Evolutionary conservation across 2,329 filamentous ascomycete species (phyloP).

Genomic region (Colletotrichum lentis): DNA sequence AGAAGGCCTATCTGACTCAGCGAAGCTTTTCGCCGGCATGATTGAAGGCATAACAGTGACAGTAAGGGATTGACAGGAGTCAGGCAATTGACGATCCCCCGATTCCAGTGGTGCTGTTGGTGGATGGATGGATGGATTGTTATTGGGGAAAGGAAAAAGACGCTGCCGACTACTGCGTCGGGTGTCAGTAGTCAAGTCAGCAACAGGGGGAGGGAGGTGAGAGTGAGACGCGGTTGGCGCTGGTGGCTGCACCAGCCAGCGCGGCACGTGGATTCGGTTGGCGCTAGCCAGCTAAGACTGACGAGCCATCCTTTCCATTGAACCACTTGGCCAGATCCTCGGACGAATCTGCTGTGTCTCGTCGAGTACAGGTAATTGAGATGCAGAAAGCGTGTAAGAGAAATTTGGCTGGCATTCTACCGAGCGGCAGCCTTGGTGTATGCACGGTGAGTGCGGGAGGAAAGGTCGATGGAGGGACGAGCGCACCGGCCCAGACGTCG

Average conservation of each 20-base stretch:
- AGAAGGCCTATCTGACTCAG: constrained; percentile 25
- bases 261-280: constrained; percentile 9
- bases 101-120: neutral
- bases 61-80: neutral
- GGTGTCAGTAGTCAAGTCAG: neutral
- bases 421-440: constrained; percentile 7
- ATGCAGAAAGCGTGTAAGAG: neutral
- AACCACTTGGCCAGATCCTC: constrained; percentile 13
- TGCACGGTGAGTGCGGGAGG: constrained; percentile 11
- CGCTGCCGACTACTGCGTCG: neutral
- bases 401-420: constrained; percentile 4
- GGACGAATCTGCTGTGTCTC: constrained; percentile 5
- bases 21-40: constrained; percentile 33
- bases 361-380: constrained; percentile 24
- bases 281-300: constrained; percentile 16
- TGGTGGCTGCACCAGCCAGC: neutral
- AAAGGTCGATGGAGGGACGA: neutral
- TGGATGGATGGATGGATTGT: neutral
- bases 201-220: neutral
- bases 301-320: neutral
- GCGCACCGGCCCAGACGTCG: neutral
- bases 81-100: neutral
- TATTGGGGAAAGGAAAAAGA: too few species aligned
- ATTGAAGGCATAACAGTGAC: neutral
- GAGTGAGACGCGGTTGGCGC: constrained; percentile 15